A percentile compares a stretch with the other conserved stretches of the same genome.
Conservation (phyloP, 371 early-diverging fungal genomes). For the Lichtheimia ornata region DNA sequence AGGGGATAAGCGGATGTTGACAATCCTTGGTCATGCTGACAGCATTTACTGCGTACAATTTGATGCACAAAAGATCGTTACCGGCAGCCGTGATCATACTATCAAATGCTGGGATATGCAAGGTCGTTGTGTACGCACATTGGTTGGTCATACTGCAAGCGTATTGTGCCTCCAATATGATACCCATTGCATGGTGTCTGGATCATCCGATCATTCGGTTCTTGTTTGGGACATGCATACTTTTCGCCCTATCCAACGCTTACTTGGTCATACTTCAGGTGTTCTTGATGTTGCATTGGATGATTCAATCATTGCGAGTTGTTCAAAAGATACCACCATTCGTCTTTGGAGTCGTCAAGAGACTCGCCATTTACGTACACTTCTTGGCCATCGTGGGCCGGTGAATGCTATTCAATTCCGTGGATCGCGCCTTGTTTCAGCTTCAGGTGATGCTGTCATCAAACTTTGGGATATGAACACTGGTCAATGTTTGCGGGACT, state of each 20-base stretch:
- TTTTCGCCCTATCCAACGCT: conserved; percentile 14
- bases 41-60: conserved; percentile 95
- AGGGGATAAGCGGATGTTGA: conserved; percentile 34
- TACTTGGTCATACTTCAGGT: conserved; percentile 71
- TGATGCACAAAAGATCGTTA: conserved; percentile 79
- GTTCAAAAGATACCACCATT: conserved; percentile 92
- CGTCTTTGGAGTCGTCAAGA: conserved; percentile 76
- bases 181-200: conserved; percentile 79
- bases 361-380: conserved; percentile 57
- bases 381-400: conserved; percentile 83
- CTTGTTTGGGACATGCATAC: conserved; percentile 85
- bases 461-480: conserved; percentile 87
- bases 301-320: conserved; percentile 74
- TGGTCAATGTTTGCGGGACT: conserved; percentile 65
- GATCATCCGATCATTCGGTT: conserved; percentile 88
- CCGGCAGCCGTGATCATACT: conserved; percentile 92
- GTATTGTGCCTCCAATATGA: conserved; percentile 92
- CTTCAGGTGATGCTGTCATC: conserved; percentile 84
- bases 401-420: conserved; percentile 86
- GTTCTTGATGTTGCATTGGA: conserved; percentile 84
- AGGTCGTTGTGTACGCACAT: conserved; percentile 67
- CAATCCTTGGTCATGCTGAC: conserved; percentile 79
- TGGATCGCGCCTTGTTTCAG: conserved; percentile 74
- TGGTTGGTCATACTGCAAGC: conserved; percentile 85
- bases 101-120: conserved; percentile 71